Evolutionary conservation across 257 asterid species (phyloP).

Genomic region (Nicotiana otophora): DNA sequence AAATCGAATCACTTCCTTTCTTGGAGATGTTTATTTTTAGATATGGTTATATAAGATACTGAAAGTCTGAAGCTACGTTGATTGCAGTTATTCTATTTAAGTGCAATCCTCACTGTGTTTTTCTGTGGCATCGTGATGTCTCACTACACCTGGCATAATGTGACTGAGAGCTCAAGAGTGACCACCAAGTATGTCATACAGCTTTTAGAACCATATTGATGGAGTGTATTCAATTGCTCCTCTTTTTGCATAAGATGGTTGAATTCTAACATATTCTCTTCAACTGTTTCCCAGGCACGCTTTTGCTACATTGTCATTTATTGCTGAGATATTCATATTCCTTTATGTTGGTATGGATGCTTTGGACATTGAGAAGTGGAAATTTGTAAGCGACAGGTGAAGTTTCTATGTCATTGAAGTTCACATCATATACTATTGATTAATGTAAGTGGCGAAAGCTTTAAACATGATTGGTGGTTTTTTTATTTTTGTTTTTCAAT

Average conservation of each 20-base stretch:
- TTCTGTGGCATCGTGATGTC: conserved; percentile 99
- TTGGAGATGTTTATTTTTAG: background rate
- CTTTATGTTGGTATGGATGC: conserved; percentile 99
- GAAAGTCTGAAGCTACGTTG: background rate
- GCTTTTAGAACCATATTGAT: background rate
- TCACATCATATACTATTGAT: background rate
- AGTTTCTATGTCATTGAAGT: background rate
- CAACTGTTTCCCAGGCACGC: conserved; percentile 62
- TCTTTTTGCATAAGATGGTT: conserved; percentile 8
- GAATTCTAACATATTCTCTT: conserved; percentile 13
- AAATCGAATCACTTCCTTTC: background rate
- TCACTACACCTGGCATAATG: conserved; percentile 99
- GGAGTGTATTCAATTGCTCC: conserved; percentile 2
- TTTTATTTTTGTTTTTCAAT: background rate
- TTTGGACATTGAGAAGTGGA: conserved; percentile 95
- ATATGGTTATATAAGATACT: background rate
- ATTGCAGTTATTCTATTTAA: conserved; percentile 73
- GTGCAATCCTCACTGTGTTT: conserved; percentile 97
- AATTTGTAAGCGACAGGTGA: conserved; percentile 74
- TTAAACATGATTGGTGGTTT: background rate
- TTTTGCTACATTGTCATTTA: conserved; percentile 87
- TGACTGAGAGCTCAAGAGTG: conserved; percentile 90
- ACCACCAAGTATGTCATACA: conserved; percentile 74
- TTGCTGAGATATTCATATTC: conserved; percentile 88
- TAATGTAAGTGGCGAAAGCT: background rate